Conservation (phyloP, 345 rosid genomes). For the Sonneratia caseolaris region DNA sequence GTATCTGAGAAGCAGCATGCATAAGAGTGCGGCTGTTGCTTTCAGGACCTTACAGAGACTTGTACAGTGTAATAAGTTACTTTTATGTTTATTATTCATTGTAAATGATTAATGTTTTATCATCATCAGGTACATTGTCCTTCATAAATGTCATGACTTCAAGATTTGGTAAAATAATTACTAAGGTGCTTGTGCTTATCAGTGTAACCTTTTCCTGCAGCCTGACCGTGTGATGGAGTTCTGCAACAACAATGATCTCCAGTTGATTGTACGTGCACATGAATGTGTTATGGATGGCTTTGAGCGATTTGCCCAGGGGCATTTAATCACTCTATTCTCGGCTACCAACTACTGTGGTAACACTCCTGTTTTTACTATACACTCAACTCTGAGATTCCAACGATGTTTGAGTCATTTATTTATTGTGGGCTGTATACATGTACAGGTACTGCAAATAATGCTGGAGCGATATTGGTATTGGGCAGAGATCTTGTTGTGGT, state of each 20-base stretch:
- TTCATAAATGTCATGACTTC: not conserved
- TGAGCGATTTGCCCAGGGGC: constrained; percentile 97
- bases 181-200: not conserved
- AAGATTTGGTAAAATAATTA: not conserved
- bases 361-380: constrained; percentile 3
- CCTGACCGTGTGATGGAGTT: constrained; percentile 99
- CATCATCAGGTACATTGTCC: not conserved
- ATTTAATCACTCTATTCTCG: constrained; percentile 91
- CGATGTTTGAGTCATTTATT: not conserved
- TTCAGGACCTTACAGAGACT: not conserved
- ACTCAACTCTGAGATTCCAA: not conserved
- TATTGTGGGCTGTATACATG: not conserved
- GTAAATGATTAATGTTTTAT: not conserved
- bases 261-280: constrained; percentile 93
- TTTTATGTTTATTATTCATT: not conserved
- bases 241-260: constrained; percentile 96
- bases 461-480: constrained; percentile 93
- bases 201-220: constrained; percentile 24
- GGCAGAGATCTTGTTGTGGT: constrained; percentile 99
- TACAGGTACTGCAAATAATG: constrained; percentile 93
- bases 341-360: constrained; percentile 96
- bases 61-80: not conserved
- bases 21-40: constrained; percentile 2
- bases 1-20: not conserved
- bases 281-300: constrained; percentile 99